Conservation (phyloP, 2,329 filamentous ascomycete genomes). For the Colletotrichum destructivum region DNA sequence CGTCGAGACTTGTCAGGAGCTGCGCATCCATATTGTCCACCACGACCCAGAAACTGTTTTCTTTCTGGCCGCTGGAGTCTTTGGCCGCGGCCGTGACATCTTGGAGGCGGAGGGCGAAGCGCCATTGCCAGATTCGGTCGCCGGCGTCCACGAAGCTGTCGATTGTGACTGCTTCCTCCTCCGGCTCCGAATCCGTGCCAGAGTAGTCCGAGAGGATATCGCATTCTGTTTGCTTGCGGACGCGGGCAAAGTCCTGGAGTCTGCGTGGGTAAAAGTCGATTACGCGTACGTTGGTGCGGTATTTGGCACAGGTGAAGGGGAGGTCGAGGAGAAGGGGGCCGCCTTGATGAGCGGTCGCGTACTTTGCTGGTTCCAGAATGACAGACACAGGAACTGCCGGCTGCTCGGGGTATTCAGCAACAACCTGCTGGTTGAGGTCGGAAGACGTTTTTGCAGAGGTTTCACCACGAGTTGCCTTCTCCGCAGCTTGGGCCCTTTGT, state of each 20-base stretch:
- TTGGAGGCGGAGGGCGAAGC: slow-evolving; percentile 84
- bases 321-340: slow-evolving; percentile 59
- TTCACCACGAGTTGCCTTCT: slow-evolving; percentile 45
- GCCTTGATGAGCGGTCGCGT: slow-evolving; percentile 61
- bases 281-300: slow-evolving; percentile 80
- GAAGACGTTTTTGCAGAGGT: slow-evolving; percentile 47
- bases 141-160: slow-evolving; percentile 45
- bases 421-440: slow-evolving; percentile 59
- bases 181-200: slow-evolving; percentile 48
- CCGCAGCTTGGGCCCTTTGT: slow-evolving; percentile 22
- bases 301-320: slow-evolving; percentile 83
- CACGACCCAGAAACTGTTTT: slow-evolving; percentile 73
- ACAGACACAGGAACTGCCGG: slow-evolving; percentile 54
- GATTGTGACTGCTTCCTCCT: slow-evolving; percentile 47
- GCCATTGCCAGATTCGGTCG: slow-evolving; percentile 80
- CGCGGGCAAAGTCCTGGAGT: slow-evolving; percentile 79
- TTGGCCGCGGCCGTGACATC: slow-evolving; percentile 65
- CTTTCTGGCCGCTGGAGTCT: slow-evolving; percentile 52
- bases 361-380: slow-evolving; percentile 56
- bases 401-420: slow-evolving; percentile 61
- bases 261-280: slow-evolving; percentile 83
- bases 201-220: slow-evolving; percentile 65
- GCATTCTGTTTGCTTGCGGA: slow-evolving; percentile 61
- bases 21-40: slow-evolving; percentile 73
- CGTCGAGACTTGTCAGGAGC: slow-evolving; percentile 64